A percentile compares a stretch with the other conserved stretches of the same genome.
Evolutionary conservation across 768 basidiomycete species (phyloP).

Genomic region (Amanita rubescens): DNA sequence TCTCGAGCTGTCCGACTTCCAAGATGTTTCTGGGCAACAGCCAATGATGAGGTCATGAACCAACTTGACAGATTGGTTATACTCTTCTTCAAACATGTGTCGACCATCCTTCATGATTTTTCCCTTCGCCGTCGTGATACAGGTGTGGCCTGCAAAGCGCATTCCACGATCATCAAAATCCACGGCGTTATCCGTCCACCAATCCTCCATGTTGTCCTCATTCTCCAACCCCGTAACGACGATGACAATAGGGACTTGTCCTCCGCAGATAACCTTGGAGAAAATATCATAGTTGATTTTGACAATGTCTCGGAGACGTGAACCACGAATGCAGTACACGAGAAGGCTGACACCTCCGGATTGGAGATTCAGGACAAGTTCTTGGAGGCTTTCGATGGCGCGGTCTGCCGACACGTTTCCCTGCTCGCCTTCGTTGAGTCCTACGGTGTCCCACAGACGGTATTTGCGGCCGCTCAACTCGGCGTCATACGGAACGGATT

Average conservation of each 20-base stretch:
- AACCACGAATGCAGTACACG: constrained; percentile 30
- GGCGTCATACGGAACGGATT: constrained; percentile 18
- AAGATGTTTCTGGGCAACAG: neutral
- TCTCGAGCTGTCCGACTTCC: neutral
- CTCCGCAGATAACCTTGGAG: constrained; percentile 25
- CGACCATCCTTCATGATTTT: constrained; percentile 11
- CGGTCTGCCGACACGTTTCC: constrained; percentile 23
- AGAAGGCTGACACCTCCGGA: constrained; percentile 18
- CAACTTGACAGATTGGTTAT: constrained; percentile 9
- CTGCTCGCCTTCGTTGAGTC: constrained; percentile 24
- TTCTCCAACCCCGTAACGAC: constrained; percentile 32
- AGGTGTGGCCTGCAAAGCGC: constrained; percentile 28
- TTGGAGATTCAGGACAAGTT: neutral
- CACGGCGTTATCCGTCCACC: constrained; percentile 27
- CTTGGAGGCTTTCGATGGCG: constrained; percentile 19
- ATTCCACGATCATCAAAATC: constrained; percentile 23
- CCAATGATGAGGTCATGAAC: constrained; percentile 9
- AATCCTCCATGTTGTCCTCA: constrained; percentile 29
- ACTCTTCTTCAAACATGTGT: constrained; percentile 17
- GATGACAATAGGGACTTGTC: constrained; percentile 28
- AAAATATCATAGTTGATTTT: constrained; percentile 31
- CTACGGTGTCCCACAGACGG: constrained; percentile 25
- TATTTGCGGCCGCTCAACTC: constrained; percentile 17
- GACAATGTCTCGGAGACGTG: constrained; percentile 14
- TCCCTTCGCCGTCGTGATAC: constrained; percentile 17